Conservation (phyloP, 805 yeast genomes). For the Teunomyces gatunensis region DNA sequence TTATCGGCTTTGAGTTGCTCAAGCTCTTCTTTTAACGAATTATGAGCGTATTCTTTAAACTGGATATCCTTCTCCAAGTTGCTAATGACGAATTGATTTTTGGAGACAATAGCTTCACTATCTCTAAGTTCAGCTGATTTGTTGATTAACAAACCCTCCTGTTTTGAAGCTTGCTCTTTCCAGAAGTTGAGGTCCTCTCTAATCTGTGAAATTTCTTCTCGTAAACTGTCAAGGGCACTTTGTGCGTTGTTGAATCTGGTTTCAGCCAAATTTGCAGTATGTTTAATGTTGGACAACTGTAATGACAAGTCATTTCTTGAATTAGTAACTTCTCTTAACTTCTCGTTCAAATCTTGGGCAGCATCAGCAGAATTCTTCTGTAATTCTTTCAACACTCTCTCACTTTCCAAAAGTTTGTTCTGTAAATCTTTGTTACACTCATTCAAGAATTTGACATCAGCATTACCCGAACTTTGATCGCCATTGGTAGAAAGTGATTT, state of each 20-base stretch:
- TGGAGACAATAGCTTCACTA: slow-evolving; percentile 45
- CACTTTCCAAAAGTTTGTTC: slow-evolving; percentile 35
- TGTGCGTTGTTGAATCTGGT: slow-evolving; percentile 49
- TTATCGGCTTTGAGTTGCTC: slow-evolving; percentile 56
- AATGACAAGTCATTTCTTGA: slow-evolving; percentile 44
- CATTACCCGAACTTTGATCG: slow-evolving; percentile 6
- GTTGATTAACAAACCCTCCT: slow-evolving; percentile 30
- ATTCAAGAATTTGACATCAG: slow-evolving; percentile 22
- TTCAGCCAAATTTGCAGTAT: slow-evolving; percentile 51
- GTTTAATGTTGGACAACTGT: slow-evolving; percentile 51
- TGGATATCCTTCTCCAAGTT: slow-evolving; percentile 55
- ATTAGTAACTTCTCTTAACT: slow-evolving; percentile 24
- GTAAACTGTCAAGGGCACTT: slow-evolving; percentile 25
- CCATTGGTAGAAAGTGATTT: slow-evolving; percentile 22
- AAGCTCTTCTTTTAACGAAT: slow-evolving; percentile 52
- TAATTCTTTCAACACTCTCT: slow-evolving; percentile 28
- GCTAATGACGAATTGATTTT: slow-evolving; percentile 43
- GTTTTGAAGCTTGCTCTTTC: slow-evolving; percentile 41
- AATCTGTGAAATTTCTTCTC: slow-evolving; percentile 26
- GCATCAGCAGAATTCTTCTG: slow-evolving; percentile 43
- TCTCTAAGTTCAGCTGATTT: slow-evolving; percentile 53
- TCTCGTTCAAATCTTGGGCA: slow-evolving; percentile 44
- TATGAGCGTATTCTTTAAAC: slow-evolving; percentile 47
- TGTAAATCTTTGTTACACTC: slow-evolving; percentile 30
- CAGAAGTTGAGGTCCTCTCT: slow-evolving; percentile 34